A percentile compares a stretch with the other conserved stretches of the same genome.
These are phyloP conservation scores for Teunomyces aglyptinius DNA, from an alignment of 805 yeast species.

Conservation along the genomic window DNA sequence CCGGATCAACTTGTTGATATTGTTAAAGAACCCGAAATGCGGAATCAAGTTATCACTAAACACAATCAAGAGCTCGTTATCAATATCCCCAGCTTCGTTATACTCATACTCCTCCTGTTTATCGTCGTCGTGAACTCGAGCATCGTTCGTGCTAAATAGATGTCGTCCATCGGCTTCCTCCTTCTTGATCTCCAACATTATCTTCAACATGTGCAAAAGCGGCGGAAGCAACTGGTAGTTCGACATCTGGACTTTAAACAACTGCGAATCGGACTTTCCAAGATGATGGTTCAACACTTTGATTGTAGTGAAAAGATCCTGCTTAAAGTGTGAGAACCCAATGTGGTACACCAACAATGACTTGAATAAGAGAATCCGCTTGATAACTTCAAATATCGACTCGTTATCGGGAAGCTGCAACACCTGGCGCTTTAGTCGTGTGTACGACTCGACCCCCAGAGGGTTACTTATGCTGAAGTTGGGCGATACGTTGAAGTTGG, in stretches of 20 bases:
- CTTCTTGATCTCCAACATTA: conserved; percentile 12
- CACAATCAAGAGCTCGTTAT: conserved; percentile 11
- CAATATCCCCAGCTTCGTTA: conserved; percentile 7
- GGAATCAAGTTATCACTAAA: conserved; percentile 22
- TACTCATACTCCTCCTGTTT: not conserved
- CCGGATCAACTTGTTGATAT: conserved; percentile 26
- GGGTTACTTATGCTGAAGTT: not conserved
- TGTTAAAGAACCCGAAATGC: conserved; percentile 27
- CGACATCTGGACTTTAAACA: conserved; percentile 22
- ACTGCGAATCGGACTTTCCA: conserved; percentile 11
- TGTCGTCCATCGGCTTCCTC: conserved; percentile 7
- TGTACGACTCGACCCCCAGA: not conserved
- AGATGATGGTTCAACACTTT: conserved; percentile 13
- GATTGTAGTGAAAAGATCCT: conserved; percentile 18
- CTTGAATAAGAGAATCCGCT: conserved; percentile 20
- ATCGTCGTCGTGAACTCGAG: conserved; percentile 1
- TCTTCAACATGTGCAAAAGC: conserved; percentile 28
- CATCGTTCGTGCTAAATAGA: not conserved
- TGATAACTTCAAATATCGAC: conserved; percentile 12
- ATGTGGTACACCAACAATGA: conserved; percentile 19
- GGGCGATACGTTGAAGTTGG: conserved; percentile 11
- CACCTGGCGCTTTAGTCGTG: conserved; percentile 6
- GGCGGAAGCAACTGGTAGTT: conserved; percentile 34
- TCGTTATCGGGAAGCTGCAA: conserved; percentile 5
- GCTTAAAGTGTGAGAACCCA: conserved; percentile 12